phyloP scores from a whole-genome alignment of 1,139 yeast genomes.

The Suhomyces kunorum region DNA sequence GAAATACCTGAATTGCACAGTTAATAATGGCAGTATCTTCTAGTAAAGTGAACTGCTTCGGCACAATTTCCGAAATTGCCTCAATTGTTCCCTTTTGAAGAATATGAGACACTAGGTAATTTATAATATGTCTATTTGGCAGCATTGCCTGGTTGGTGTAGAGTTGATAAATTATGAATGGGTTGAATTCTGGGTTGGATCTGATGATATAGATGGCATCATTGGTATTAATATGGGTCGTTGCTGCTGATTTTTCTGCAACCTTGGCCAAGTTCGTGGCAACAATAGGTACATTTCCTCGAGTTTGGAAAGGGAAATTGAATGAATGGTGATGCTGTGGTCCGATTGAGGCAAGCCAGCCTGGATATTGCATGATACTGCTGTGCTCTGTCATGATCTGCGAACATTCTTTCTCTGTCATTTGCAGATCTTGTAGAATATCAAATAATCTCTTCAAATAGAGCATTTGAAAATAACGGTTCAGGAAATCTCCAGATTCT shows the following conservation, averaged over 20 bases:
- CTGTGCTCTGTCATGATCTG: constrained; percentile 1
- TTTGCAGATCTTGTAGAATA: neutral
- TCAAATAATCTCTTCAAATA: constrained; percentile 11
- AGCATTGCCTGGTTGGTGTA: constrained; percentile 10
- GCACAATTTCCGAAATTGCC: constrained; percentile 10
- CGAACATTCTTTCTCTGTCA: neutral
- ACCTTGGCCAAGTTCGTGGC: constrained; percentile 1
- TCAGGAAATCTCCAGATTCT: neutral
- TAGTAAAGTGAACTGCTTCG: constrained; percentile 5
- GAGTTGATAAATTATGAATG: constrained; percentile 15
- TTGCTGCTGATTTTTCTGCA: neutral
- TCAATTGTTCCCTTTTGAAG: constrained; percentile 2
- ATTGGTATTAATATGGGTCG: constrained; percentile 7
- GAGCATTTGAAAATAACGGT: constrained; percentile 10
- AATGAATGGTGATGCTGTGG: constrained; percentile 6
- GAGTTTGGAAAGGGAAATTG: constrained; percentile 4
- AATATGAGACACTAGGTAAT: constrained; percentile 13
- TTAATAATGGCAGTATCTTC: constrained; percentile 10
- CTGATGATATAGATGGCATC: constrained; percentile 15
- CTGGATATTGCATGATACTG: constrained; percentile 13
- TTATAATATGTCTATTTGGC: constrained; percentile 17
- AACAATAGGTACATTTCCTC: neutral
- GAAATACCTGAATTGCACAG: constrained; percentile 4
- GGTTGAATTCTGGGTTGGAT: constrained; percentile 10
- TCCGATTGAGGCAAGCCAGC: constrained; percentile 16